Base-by-base conservation (phyloP, 1,284 basidiomycete genomes). In the Fomitopsis palustris region DNA sequence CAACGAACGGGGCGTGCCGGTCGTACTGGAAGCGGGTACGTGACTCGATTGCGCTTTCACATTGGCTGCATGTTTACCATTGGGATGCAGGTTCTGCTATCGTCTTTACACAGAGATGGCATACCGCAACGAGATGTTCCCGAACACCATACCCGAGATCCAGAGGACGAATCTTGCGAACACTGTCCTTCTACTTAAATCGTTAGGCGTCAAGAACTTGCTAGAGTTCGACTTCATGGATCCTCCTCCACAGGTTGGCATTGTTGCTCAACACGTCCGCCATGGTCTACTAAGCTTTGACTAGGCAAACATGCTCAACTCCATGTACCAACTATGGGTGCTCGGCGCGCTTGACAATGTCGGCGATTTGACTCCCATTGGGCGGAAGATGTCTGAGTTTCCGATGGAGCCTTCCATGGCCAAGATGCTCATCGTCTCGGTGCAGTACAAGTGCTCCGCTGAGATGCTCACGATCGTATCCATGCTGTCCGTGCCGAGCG, bases 201-300 rank as follows among this genome's bases (percentile, higher is more conserved):
- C 97, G 0, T 96, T 99, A 88, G 97, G 97, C 25, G 89, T 99
- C 75, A 99, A 99, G 72, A 95, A 99, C 73, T 78, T 99, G 21
- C 87, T 99, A 61, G 94, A 95, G 74, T 99, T 99, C 70, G 97
- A 98, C 74, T 99, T 99, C 72, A 98, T 99, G 96, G 97, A 99
- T 70, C 95, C 96, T 1, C 97, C 97, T 23, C 96, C 96, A 77
- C 78, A 96, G 87, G 84, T 85, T 64, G 86, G 82, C 52, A 80
- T 37, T 14, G 35, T 37, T 37, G 35, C 35, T 37, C 12, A 12
- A 14, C 35, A 12, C 2, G 35, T 9, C 8, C 16, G 35, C 1
- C 35, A 3, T 37, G 77, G 9, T 78, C 77, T 25, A 47, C 39
- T 51, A 10, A 53, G 14, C 55, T 29, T 60, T 47, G 17, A 59